A percentile compares a stretch with the other conserved stretches of the same genome.
These are phyloP conservation scores for Raddia guianensis DNA, from an alignment of 176 grass and related monocot genomes.

Conservation along the genomic window DNA sequence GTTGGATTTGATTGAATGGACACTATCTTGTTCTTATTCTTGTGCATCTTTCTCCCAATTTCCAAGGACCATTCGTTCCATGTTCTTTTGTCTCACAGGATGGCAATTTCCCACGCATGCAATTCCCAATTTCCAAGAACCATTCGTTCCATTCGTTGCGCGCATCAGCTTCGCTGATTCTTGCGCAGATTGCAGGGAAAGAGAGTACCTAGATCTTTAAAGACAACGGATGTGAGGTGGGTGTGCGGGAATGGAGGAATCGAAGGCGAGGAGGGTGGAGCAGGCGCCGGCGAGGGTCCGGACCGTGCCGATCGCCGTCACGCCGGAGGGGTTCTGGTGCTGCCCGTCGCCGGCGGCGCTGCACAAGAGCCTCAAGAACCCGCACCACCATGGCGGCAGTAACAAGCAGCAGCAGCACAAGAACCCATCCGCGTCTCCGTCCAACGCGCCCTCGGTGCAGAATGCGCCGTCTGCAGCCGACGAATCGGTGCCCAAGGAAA, in stretches of 20 bases:
- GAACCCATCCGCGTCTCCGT: conserved; percentile 33
- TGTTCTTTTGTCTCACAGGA: not conserved
- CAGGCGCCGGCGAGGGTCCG: conserved; percentile 42
- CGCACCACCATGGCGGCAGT: conserved; percentile 50
- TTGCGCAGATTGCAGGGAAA: not conserved
- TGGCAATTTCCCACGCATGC: not conserved
- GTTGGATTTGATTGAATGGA: not conserved
- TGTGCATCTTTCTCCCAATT: not conserved
- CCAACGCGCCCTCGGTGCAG: conserved; percentile 42
- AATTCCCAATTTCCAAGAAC: not conserved
- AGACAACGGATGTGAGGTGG: conserved; percentile 29
- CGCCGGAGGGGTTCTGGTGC: conserved; percentile 92
- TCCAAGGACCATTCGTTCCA: not conserved
- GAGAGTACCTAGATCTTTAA: not conserved
- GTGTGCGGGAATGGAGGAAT: conserved; percentile 6
- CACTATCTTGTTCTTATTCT: not conserved
- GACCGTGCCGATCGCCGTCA: conserved; percentile 83
- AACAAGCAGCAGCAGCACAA: conserved; percentile 38
- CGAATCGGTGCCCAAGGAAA: conserved; percentile 10
- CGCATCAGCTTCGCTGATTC: conserved; percentile 18
- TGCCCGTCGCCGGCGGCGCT: conserved; percentile 85
- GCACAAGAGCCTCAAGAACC: conserved; percentile 83
- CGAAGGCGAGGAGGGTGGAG: conserved; percentile 42
- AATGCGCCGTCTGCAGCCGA: conserved; percentile 40
- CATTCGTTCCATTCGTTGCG: not conserved